Conservation (phyloP, 306 rosid species). For the Hippophae tibetana region DNA sequence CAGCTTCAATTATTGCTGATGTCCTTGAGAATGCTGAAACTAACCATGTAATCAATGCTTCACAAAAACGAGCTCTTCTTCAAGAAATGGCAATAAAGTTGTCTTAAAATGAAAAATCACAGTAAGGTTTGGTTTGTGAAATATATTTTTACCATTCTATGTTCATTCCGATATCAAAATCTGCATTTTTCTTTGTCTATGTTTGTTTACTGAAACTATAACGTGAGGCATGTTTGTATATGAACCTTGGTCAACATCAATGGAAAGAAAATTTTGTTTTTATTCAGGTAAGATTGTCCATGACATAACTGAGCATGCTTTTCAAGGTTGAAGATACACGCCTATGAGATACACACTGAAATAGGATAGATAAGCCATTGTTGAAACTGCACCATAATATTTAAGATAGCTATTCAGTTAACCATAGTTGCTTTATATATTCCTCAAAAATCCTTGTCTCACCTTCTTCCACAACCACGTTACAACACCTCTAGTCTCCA, state of each 20-base stretch:
- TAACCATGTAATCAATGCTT: slow-evolving; percentile 67
- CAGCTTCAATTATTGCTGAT: slow-evolving; percentile 87
- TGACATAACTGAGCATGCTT: neutral
- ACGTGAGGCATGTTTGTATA: slow-evolving; percentile 50
- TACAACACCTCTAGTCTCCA: slow-evolving; percentile 22
- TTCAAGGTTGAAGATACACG: neutral
- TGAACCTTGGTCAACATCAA: slow-evolving; percentile 33
- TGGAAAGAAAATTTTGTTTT: slow-evolving; percentile 27
- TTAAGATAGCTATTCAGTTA: neutral
- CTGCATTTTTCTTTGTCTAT: slow-evolving; percentile 22
- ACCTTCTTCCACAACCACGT: slow-evolving; percentile 53
- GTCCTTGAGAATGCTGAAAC: slow-evolving; percentile 95
- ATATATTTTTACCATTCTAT: slow-evolving; percentile 8
- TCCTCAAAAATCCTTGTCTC: slow-evolving; percentile 36
- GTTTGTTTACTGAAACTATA: slow-evolving; percentile 21
- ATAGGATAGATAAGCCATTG: neutral
- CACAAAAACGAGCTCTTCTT: slow-evolving; percentile 88
- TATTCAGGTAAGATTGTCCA: neutral
- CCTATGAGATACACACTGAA: neutral
- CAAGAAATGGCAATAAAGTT: slow-evolving; percentile 94
- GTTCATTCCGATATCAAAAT: slow-evolving; percentile 2
- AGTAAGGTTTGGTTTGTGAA: slow-evolving; percentile 22
- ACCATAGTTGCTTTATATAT: slow-evolving; percentile 16
- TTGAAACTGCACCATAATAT: neutral
- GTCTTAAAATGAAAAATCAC: slow-evolving; percentile 34